Evolutionary conservation across 2,329 filamentous ascomycete genomes (phyloP).

Genomic region (Botrytis byssoidea): DNA sequence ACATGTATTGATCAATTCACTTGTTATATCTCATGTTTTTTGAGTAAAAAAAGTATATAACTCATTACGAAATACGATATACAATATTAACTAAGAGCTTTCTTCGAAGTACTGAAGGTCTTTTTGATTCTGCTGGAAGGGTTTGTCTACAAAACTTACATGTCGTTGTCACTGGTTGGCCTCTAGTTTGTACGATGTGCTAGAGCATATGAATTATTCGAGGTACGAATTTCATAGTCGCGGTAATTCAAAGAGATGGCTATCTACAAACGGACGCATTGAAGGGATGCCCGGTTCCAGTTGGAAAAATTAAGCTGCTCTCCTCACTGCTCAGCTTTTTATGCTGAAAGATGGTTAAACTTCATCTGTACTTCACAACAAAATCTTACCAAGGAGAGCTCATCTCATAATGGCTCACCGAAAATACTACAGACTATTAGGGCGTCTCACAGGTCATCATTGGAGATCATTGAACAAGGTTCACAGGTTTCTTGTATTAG

Average conservation of each 20-base stretch:
- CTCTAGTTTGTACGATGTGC: not conserved
- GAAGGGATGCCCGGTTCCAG: not conserved
- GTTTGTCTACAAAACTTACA: not conserved
- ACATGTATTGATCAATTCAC: not conserved
- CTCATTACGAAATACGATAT: not conserved
- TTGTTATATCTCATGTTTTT: not conserved
- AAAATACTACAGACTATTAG: not conserved
- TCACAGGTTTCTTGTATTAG: not conserved
- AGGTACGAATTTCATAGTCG: not conserved
- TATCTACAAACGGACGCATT: not conserved
- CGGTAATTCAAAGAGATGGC: not conserved
- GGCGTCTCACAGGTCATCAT: not conserved
- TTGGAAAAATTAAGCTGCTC: not conserved
- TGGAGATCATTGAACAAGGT: not conserved
- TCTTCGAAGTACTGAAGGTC: not conserved
- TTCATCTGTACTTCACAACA: not conserved
- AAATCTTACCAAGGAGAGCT: not conserved
- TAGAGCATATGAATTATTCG: not conserved
- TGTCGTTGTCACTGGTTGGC: not conserved
- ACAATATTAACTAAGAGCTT: not conserved
- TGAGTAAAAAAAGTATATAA: too few species aligned
- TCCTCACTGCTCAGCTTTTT: not conserved
- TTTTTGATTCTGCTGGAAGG: not conserved
- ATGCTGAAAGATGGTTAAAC: not conserved
- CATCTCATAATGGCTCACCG: not conserved